These are phyloP conservation scores for Phytophthora fragariaefolia DNA, from an alignment of 352 stramenopile genomes.

Conservation along the genomic window DNA sequence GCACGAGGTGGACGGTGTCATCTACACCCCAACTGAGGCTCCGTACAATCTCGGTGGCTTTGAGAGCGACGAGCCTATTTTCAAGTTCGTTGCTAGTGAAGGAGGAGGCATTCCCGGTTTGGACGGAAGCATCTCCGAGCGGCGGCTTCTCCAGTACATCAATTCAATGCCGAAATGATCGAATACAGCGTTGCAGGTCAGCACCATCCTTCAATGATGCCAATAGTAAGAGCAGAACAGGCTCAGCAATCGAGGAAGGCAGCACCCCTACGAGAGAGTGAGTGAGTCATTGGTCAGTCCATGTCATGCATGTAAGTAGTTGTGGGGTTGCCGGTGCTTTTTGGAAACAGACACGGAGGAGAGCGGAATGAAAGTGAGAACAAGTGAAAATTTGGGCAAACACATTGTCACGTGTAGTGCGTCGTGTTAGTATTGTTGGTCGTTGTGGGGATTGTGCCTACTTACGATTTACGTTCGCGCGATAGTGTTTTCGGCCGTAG, in stretches of 20 bases:
- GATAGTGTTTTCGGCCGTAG: constrained; percentile 84
- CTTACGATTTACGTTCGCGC: constrained; percentile 67
- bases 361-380: constrained; percentile 34
- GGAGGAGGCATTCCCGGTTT: constrained; percentile 80
- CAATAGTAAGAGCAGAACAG: constrained; percentile 23
- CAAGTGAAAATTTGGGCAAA: constrained; percentile 30
- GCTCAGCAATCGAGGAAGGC: constrained; percentile 38
- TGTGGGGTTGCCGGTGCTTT: constrained; percentile 36
- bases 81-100: constrained; percentile 91
- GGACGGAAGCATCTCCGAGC: constrained; percentile 84
- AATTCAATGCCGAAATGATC: constrained; percentile 70
- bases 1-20: constrained; percentile 87
- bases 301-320: constrained; percentile 58
- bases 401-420: constrained; percentile 20
- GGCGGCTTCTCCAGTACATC: constrained; percentile 82
- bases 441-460: constrained; percentile 30
- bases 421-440: constrained; percentile 8
- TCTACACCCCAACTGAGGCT: constrained; percentile 87
- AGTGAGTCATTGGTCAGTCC: constrained; percentile 76
- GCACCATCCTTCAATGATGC: constrained; percentile 24
- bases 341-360: constrained; percentile 34
- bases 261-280: constrained; percentile 61
- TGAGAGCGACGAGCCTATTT: constrained; percentile 84
- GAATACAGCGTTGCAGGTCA: constrained; percentile 10
- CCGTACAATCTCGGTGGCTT: constrained; percentile 88